A percentile compares a stretch with the other conserved stretches of the same genome.
phyloP scores from a whole-genome alignment of 176 grass and related monocot genomes.

The Musa schizocarpa region DNA sequence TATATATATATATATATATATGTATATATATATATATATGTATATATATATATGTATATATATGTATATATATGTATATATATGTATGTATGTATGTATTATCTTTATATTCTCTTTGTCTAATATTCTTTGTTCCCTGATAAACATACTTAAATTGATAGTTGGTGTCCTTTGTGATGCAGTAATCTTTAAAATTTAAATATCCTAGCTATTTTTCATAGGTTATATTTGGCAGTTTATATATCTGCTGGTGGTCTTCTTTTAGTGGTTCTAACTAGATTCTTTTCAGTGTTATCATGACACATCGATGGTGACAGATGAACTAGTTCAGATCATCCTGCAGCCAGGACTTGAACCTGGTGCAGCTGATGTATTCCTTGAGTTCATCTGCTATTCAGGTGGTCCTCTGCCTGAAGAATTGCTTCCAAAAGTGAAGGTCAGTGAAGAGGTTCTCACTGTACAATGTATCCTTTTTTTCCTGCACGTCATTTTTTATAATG shows the following conservation, averaged over 20 bases:
- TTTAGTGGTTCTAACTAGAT: constrained; percentile 15
- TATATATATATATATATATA: too few relatives aligned
- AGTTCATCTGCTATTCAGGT: constrained; percentile 95
- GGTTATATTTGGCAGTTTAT: not conserved
- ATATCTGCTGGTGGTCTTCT: not conserved
- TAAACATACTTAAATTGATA: too few relatives aligned
- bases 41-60: too few relatives aligned
- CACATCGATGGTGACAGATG: constrained; percentile 69
- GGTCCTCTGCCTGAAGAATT: constrained; percentile 96
- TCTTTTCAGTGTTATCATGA: constrained; percentile 85
- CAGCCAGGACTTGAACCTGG: constrained; percentile 82
- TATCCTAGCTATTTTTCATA: not conserved
- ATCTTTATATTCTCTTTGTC: too few relatives aligned
- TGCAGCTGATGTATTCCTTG: constrained; percentile 86
- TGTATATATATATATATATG: too few relatives aligned
- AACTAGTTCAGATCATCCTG: constrained; percentile 81
- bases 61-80: too few relatives aligned
- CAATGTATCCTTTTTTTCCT: not conserved
- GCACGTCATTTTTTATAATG: not conserved
- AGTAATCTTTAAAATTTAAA: too few relatives aligned
- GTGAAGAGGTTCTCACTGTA: not conserved
- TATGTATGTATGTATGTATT: too few relatives aligned
- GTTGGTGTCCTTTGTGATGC: too few relatives aligned
- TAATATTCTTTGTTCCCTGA: too few relatives aligned
- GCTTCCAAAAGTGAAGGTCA: constrained; percentile 66